Conservation (phyloP, 2,329 filamentous ascomycete genomes). For the Hypoxylon sp. region DNA sequence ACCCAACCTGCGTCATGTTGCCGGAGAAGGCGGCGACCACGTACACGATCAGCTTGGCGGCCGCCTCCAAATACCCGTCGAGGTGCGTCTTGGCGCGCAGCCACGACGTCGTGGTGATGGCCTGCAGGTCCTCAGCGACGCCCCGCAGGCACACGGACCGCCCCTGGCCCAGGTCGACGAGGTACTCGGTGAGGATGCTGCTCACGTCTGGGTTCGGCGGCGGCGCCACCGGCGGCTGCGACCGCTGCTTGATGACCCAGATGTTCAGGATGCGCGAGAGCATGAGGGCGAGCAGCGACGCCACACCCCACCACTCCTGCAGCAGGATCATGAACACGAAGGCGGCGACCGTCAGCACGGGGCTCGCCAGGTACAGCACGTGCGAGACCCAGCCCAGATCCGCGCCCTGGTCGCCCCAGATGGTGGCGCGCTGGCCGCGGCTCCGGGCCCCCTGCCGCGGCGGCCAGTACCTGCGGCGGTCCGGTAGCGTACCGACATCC, state of each 20-base stretch:
- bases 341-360: slow-evolving; percentile 59
- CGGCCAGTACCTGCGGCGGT: slow-evolving; percentile 48
- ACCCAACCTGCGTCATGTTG: slow-evolving; percentile 66
- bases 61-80: slow-evolving; percentile 64
- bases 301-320: slow-evolving; percentile 65
- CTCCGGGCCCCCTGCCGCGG: slow-evolving; percentile 47
- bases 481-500: slow-evolving; percentile 67
- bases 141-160: slow-evolving; percentile 66
- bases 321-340: slow-evolving; percentile 60
- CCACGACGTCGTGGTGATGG: slow-evolving; percentile 69
- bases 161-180: slow-evolving; percentile 64
- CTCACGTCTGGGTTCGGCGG: slow-evolving; percentile 36
- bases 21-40: slow-evolving; percentile 65
- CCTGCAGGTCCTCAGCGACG: slow-evolving; percentile 66
- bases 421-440: slow-evolving; percentile 46
- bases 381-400: slow-evolving; percentile 62
- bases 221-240: slow-evolving; percentile 39
- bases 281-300: slow-evolving; percentile 62
- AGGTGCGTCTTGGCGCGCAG: slow-evolving; percentile 62
- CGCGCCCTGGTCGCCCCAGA: slow-evolving; percentile 49
- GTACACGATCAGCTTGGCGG: slow-evolving; percentile 69
- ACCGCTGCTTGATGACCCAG: slow-evolving; percentile 65
- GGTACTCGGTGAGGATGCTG: slow-evolving; percentile 57
- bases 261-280: slow-evolving; percentile 67
- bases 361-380: slow-evolving; percentile 61